A percentile compares a stretch with the other conserved stretches of the same genome.
Evolutionary conservation across 2,329 filamentous ascomycete species (phyloP).

Genomic region (Chrysosporium queenslandicum): DNA sequence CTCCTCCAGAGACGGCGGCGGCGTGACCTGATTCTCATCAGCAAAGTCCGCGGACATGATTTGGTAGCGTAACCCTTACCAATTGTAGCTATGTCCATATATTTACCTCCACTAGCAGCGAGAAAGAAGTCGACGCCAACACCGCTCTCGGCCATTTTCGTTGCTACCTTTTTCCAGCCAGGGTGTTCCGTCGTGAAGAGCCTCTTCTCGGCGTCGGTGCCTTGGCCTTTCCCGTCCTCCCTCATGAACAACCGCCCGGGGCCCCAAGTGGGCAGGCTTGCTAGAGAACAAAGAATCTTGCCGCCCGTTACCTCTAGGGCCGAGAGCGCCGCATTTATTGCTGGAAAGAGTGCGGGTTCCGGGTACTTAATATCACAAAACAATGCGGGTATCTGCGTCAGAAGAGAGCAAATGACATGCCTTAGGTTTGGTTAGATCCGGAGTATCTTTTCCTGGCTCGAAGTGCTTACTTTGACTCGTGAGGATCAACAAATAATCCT

Average conservation of each 20-base stretch:
- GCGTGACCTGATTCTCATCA: slow-evolving; percentile 55
- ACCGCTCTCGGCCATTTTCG: slow-evolving; percentile 77
- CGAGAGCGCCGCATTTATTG: slow-evolving; percentile 71
- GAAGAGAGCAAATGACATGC: slow-evolving; percentile 74
- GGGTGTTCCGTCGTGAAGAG: slow-evolving; percentile 84
- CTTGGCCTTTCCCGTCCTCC: slow-evolving; percentile 77
- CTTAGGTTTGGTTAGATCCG: slow-evolving; percentile 26
- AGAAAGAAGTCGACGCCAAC: slow-evolving; percentile 92
- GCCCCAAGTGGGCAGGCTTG: slow-evolving; percentile 83
- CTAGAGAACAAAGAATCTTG: slow-evolving; percentile 80
- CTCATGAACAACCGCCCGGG: slow-evolving; percentile 75
- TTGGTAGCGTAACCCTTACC: slow-evolving; percentile 48
- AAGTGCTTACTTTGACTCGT: slow-evolving; percentile 61
- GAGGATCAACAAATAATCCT: slow-evolving; percentile 87
- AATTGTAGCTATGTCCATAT: slow-evolving; percentile 86
- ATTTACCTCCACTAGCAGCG: slow-evolving; percentile 78
- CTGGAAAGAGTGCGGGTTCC: slow-evolving; percentile 76
- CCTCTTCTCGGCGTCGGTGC: slow-evolving; percentile 84
- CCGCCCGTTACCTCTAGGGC: slow-evolving; percentile 79
- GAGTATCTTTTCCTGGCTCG: neutral
- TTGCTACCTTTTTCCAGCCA: slow-evolving; percentile 73
- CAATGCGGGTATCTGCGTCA: slow-evolving; percentile 71
- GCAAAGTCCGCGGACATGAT: neutral
- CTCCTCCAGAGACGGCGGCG: slow-evolving; percentile 79
- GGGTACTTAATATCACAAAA: slow-evolving; percentile 83